Percentiles rank a stretch among this genome's conserved stretches.
Evolutionary conservation across 495 filamentous ascomycete genomes (phyloP).

Genomic region (Podospora tetraspora): DNA sequence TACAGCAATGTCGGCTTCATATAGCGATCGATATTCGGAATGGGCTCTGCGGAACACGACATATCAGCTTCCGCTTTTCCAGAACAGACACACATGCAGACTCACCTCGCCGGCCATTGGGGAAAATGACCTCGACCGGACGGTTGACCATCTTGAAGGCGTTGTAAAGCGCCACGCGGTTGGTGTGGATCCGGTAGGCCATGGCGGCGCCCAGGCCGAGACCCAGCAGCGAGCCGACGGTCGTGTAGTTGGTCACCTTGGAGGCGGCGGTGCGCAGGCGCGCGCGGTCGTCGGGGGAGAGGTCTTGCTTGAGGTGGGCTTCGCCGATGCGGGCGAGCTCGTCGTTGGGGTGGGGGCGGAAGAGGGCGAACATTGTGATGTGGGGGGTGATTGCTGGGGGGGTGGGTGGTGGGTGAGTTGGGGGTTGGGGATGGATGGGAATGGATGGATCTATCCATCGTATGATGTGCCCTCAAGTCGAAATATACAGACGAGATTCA

Average conservation of each 20-base stretch:
- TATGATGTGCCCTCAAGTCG: neutral
- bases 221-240: conserved; percentile 55
- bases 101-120: conserved; percentile 54
- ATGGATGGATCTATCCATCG: no score
- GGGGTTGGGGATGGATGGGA: neutral
- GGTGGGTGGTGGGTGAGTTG: neutral
- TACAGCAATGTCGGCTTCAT: conserved; percentile 46
- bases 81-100: neutral
- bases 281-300: conserved; percentile 54
- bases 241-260: conserved; percentile 48
- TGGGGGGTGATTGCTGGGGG: neutral
- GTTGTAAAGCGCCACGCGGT: conserved; percentile 52
- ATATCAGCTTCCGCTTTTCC: neutral
- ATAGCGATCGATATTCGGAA: conserved; percentile 56
- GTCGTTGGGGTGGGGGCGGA: conserved; percentile 51
- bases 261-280: conserved; percentile 49
- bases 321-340: conserved; percentile 54
- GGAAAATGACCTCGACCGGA: conserved; percentile 58
- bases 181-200: conserved; percentile 51
- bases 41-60: conserved; percentile 39
- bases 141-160: conserved; percentile 54
- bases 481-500: neutral
- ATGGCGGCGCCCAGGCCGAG: conserved; percentile 54
- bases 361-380: conserved; percentile 45
- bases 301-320: conserved; percentile 59